Evolutionary conservation across 176 grass and related monocot genomes (phyloP).

Genomic region (Ananas comosus): DNA sequence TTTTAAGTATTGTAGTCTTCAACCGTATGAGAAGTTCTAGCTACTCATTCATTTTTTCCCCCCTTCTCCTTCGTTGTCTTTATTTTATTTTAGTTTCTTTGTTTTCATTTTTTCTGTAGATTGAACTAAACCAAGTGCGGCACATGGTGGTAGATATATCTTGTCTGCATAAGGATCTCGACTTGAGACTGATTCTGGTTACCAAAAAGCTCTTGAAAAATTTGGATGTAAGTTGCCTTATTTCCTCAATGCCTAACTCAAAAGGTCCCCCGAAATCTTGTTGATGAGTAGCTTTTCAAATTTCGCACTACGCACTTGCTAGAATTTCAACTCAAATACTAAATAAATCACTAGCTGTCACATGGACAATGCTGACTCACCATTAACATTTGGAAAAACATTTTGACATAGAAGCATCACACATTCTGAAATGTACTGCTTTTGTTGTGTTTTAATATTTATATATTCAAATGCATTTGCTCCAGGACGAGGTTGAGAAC

Average conservation of each 20-base stretch:
- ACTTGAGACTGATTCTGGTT: constrained; percentile 60
- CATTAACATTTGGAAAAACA: no score
- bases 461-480: constrained; percentile 14
- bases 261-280: no score
- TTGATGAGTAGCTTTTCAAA: no score
- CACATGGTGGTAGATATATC: constrained; percentile 77
- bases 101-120: constrained; percentile 22
- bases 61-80: not conserved
- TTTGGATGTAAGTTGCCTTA: constrained; percentile 40
- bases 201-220: constrained; percentile 43
- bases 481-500: constrained; percentile 39
- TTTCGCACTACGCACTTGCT: no score
- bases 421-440: not conserved
- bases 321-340: no score
- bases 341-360: no score
- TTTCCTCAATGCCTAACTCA: no score
- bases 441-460: constrained; percentile 1
- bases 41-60: no score
- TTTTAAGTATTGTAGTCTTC: not conserved
- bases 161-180: constrained; percentile 48
- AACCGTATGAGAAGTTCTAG: not conserved
- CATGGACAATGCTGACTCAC: no score
- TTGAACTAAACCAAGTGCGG: constrained; percentile 44
- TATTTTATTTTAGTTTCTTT: not conserved
- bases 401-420: not conserved